Evolutionary conservation across 805 yeast species (phyloP), one percentile per base, ranked within the genome.

Genomic region (Saturnispora hagleri): DNA sequence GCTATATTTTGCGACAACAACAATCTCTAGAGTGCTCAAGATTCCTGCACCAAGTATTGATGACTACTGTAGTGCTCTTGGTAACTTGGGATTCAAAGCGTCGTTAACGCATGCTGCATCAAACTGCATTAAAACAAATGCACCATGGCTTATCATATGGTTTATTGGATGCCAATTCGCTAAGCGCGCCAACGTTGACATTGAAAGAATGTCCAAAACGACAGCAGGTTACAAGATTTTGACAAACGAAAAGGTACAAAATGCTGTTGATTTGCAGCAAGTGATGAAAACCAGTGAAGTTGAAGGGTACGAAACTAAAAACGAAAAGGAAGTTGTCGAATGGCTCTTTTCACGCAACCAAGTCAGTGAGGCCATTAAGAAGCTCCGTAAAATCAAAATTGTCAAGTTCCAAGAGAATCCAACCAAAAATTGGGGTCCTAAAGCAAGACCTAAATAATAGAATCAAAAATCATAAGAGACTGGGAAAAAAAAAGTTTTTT

Each of bases 341-440:
- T 71, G 77, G 51, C 78, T 83, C 36, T 89, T 91, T 60, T 82
- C 79, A 49, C 69, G 76, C 40, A 80, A 82, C 67, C 77, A 76
- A 50, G 68, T 78, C 47, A 79, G 89, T 53, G 74, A 71, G 18
- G 74, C 71, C 47, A 69, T 89, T 51, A 80, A 80, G 58, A 72
- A 68, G 51, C 70, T 88, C 50, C 76, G 97, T 61, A 82, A 79
- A 56, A 75, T 88, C 53, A 89, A 89, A 68, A 79, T 91, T 63
- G 89, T 89, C 13, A 75, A 97, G 60, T 91, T 77, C 68, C 99
- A 90, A 65, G 89, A 82, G 62, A 91, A 90, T 62, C 99, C 99
- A 15, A 78, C 89, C 1, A 87, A 86, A 64, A 84, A 87, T 65
- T 93, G 99, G 99, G 99, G 99, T 1, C 99, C 64, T 15, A 59